phyloP scores from a whole-genome alignment of 176 grass and related monocot genomes.

The Oryza rufipogon region DNA sequence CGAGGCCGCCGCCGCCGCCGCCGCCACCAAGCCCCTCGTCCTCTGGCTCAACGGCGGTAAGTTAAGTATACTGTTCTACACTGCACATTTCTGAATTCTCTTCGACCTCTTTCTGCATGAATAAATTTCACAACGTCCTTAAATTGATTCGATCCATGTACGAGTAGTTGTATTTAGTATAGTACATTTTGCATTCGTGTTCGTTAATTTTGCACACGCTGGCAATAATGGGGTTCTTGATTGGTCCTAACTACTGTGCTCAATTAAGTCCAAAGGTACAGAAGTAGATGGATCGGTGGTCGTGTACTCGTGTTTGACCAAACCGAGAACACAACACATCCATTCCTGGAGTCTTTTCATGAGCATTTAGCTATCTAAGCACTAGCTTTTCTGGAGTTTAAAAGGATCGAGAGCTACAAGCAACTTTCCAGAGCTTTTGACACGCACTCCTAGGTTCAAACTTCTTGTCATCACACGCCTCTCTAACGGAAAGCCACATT shows the following conservation, averaged over 20 bases:
- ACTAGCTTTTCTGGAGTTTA: neutral
- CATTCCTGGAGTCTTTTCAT: conserved; percentile 36
- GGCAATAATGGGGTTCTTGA: neutral
- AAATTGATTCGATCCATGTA: neutral
- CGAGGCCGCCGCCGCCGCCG: conserved; percentile 53
- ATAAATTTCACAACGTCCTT: neutral
- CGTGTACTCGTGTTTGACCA: conserved; percentile 25
- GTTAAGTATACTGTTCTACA: conserved; percentile 19
- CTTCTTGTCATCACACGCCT: conserved; percentile 22
- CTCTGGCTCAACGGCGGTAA: conserved; percentile 99
- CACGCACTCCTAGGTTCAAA: conserved; percentile 38
- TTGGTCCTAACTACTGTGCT: neutral
- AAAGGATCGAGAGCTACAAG: conserved; percentile 19
- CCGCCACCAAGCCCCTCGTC: conserved; percentile 80
- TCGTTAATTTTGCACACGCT: neutral
- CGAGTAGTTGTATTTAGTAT: too few relatives aligned
- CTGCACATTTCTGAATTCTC: neutral
- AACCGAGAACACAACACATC: neutral
- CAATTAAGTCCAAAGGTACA: neutral
- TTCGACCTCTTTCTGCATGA: neutral
- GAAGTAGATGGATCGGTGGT: neutral
- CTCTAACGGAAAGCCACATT: conserved; percentile 38
- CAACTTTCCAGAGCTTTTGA: conserved; percentile 45
- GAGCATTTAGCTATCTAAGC: neutral
- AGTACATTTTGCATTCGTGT: neutral